Percentiles rank a stretch among this genome's conserved stretches.
These are phyloP conservation scores for Camellia oleifera DNA, from an alignment of 179 eudicot genomes.

Conservation along the genomic window DNA sequence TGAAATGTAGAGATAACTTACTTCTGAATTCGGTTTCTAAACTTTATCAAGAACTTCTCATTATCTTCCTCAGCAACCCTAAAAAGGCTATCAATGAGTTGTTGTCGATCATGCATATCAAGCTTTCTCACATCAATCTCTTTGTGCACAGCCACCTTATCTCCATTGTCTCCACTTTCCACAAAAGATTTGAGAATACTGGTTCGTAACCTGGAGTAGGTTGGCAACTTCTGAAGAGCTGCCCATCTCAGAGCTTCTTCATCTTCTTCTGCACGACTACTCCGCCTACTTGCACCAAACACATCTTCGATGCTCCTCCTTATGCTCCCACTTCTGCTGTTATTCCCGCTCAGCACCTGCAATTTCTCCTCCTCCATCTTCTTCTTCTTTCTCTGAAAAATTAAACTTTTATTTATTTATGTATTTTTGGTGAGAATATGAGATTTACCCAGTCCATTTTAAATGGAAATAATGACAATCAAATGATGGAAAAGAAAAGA, in stretches of 20 bases:
- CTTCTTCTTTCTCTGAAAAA: background rate
- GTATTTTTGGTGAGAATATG: background rate
- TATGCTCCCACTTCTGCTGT: slow-evolving; percentile 20
- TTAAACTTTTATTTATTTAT: no score
- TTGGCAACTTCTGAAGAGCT: slow-evolving; percentile 49
- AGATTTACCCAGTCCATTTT: background rate
- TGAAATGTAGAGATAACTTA: slow-evolving; percentile 14
- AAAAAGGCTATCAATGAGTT: slow-evolving; percentile 41
- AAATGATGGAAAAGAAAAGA: background rate
- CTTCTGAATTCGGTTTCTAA: slow-evolving; percentile 42
- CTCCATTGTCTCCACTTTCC: slow-evolving; percentile 14
- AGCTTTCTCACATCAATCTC: slow-evolving; percentile 49
- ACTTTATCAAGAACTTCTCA: slow-evolving; percentile 44
- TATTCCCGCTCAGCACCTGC: background rate
- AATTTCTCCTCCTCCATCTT: slow-evolving; percentile 10
- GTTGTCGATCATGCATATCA: slow-evolving; percentile 27
- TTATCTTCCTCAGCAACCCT: slow-evolving; percentile 52
- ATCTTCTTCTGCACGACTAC: slow-evolving; percentile 34
- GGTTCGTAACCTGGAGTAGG: slow-evolving; percentile 44
- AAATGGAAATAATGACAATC: background rate
- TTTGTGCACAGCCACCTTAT: slow-evolving; percentile 28
- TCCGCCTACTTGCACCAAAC: slow-evolving; percentile 24
- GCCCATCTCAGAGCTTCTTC: slow-evolving; percentile 58
- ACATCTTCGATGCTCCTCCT: slow-evolving; percentile 39
- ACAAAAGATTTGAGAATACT: slow-evolving; percentile 34